These are phyloP conservation scores for Chlorella sorokiniana DNA, from an alignment of 139 green algal genomes.

Conservation along the genomic window DNA sequence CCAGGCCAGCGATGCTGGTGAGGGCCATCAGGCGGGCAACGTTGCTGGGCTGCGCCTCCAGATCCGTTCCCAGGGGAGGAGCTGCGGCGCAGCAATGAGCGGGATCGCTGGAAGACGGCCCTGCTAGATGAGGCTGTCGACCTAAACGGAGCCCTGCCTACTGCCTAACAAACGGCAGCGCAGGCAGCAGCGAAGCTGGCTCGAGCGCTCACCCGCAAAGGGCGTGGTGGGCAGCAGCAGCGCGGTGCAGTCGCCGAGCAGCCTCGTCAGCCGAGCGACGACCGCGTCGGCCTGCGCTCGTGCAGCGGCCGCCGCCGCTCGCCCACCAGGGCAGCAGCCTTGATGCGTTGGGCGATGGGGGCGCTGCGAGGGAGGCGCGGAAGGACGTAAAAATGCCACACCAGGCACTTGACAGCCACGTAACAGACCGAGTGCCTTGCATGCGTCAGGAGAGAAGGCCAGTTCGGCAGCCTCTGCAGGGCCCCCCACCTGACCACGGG, in stretches of 20 bases:
- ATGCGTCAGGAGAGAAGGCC: background rate
- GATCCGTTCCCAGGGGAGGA: background rate
- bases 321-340: background rate
- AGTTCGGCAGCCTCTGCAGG: background rate
- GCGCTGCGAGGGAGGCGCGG: background rate
- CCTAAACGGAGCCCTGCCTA: background rate
- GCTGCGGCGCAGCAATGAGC: background rate
- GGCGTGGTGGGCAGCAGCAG: conserved; percentile 5
- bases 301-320: background rate
- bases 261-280: background rate
- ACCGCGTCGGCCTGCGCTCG: background rate
- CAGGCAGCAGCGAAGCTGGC: background rate
- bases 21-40: conserved; percentile 61
- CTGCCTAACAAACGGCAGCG: background rate
- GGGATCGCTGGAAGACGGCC: background rate
- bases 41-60: background rate
- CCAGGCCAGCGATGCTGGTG: conserved; percentile 76
- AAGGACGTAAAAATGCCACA: no score
- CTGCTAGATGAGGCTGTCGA: background rate
- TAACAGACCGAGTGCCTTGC: no score
- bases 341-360: background rate
- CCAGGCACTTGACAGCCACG: no score
- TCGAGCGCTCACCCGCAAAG: background rate
- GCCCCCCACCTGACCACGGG: conserved; percentile 7
- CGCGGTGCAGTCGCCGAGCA: background rate